Base-by-base conservation (phyloP, 208 protist species). In the Acanthamoeba healyi region DNA sequence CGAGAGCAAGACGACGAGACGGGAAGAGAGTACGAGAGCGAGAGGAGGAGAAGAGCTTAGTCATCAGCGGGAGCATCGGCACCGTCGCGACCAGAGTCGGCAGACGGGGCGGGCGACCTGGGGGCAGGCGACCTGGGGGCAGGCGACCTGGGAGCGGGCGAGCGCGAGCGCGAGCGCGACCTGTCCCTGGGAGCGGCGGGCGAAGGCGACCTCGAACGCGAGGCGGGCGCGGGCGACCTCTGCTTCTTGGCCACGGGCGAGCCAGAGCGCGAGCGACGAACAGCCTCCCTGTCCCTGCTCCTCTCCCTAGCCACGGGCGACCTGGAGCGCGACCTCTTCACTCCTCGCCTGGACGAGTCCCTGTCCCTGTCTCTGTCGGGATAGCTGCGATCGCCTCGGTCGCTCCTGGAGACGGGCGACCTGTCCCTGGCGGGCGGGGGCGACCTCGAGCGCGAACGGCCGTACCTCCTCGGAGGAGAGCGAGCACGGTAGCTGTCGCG, bases 381-480 rank as follows among this genome's bases (percentile, higher is more conserved):
- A 61, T 61, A 12, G 54, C 54, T 22, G 29, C 26, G 26, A 40
- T 40, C 34, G 34, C 63, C 34, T 72, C 63, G n/a, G 63, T 72
- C 63, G 9, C 34, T 19, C 34, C 34, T 40, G n/a, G 32, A 12
- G 63, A 10, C 74, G 42, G 67, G 79, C 49, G 82, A 90, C 44
- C 74, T 84, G 74, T 32, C 63, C 4, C 72, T 46, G 72, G 40
- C 72, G 19, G 72, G 72, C 72, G 72, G 74, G 46, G 81, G 54
- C 26, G 81, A 65, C 34, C 81, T 32, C 15, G 81, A 88, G 26
- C 81, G 81, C 24, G 81, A 88, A 46, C 54, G 54, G 44, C 81
- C 54, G 26, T 65, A 67, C 38, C 72, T 70, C 63, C 63, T 70
- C 6, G 63, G 63, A 26, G 67, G 67, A 42, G 67, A 77, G 34